These are phyloP conservation scores for Chaetomiaceae sp. DNA, from an alignment of 2,329 filamentous ascomycete genomes.

Conservation along the genomic window DNA sequence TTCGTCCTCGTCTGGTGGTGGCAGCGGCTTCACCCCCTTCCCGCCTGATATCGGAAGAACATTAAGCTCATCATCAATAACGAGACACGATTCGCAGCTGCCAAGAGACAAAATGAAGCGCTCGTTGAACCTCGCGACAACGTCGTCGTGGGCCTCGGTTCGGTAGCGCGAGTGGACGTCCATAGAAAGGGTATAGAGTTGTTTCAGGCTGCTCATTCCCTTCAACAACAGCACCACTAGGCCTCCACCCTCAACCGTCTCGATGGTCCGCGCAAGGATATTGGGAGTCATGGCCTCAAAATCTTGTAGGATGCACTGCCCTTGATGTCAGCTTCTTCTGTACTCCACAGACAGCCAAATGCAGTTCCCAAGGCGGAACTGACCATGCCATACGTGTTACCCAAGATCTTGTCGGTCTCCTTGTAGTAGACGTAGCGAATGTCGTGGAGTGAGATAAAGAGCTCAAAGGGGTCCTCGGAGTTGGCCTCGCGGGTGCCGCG, in stretches of 20 bases:
- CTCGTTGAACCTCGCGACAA: constrained; percentile 95
- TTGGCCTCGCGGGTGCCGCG: constrained; percentile 89
- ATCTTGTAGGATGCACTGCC: constrained; percentile 81
- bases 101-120: constrained; percentile 92
- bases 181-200: constrained; percentile 96
- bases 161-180: constrained; percentile 95
- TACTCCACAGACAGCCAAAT: too few relatives aligned
- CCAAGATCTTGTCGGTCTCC: constrained; percentile 97
- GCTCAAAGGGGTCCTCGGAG: constrained; percentile 89
- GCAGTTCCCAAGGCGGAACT: constrained; percentile 3
- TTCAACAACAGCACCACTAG: constrained; percentile 87
- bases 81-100: constrained; percentile 89
- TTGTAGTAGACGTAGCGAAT: constrained; percentile 99
- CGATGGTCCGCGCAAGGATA: constrained; percentile 85
- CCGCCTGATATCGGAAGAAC: constrained; percentile 95
- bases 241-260: constrained; percentile 95
- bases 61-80: constrained; percentile 96
- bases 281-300: constrained; percentile 99
- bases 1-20: constrained; percentile 69
- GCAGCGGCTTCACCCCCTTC: constrained; percentile 79
- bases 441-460: constrained; percentile 93
- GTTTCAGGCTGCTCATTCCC: constrained; percentile 94
- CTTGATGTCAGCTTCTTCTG: constrained; percentile 12
- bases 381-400: constrained; percentile 91
- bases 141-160: constrained; percentile 92